phyloP scores from a whole-genome alignment of 257 asterid genomes.

The Forsythia suspensa region DNA sequence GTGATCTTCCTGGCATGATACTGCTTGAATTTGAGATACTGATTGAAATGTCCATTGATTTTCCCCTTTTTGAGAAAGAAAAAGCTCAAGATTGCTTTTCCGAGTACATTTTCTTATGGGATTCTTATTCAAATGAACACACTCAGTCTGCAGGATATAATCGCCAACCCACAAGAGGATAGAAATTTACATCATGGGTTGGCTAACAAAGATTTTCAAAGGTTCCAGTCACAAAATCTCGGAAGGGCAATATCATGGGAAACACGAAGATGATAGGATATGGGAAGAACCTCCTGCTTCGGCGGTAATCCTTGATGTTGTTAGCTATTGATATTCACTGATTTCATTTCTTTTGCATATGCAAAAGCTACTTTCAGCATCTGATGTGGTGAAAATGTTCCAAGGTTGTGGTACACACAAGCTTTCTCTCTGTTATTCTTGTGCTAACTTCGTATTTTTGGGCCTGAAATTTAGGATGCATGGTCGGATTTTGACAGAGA shows the following conservation, averaged over 20 bases:
- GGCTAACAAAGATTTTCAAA: slow-evolving; percentile 80
- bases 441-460: slow-evolving; percentile 18
- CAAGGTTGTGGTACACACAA: neutral
- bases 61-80: neutral
- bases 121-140: slow-evolving; percentile 1
- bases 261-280: slow-evolving; percentile 53
- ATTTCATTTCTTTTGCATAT: slow-evolving; percentile 9
- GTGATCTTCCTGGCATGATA: neutral
- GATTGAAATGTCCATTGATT: slow-evolving; percentile 6
- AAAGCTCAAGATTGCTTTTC: neutral
- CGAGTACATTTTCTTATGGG: slow-evolving; percentile 4
- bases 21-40: neutral
- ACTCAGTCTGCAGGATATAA: slow-evolving; percentile 35
- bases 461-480: slow-evolving; percentile 54
- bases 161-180: slow-evolving; percentile 22
- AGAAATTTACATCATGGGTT: slow-evolving; percentile 53
- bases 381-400: slow-evolving; percentile 10
- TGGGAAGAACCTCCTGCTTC: slow-evolving; percentile 69
- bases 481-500: slow-evolving; percentile 80
- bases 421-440: slow-evolving; percentile 4
- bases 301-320: slow-evolving; percentile 40
- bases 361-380: neutral
- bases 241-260: slow-evolving; percentile 77
- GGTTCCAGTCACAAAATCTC: slow-evolving; percentile 68
- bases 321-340: neutral